Conservation (phyloP, 805 yeast genomes). For the Yarrowia sp. region DNA sequence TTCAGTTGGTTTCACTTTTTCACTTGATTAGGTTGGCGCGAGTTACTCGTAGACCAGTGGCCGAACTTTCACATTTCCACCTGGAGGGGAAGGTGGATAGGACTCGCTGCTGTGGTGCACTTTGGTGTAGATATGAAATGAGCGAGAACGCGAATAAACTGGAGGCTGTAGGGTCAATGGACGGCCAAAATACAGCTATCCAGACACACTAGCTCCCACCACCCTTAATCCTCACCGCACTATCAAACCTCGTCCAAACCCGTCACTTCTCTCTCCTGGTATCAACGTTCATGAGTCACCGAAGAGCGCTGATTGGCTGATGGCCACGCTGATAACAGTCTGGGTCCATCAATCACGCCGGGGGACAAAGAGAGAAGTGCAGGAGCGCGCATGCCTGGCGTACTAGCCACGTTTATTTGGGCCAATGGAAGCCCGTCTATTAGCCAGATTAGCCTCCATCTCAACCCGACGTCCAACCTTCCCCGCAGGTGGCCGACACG, state of each 20-base stretch:
- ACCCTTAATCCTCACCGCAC: too few species aligned
- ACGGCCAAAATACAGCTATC: too few species aligned
- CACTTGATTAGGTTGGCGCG: slow-evolving; percentile 24
- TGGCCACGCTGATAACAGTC: slow-evolving; percentile 26
- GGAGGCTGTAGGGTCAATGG: too few species aligned
- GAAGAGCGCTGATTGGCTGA: slow-evolving; percentile 8
- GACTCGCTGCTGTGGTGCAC: slow-evolving; percentile 28
- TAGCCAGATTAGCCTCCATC: slow-evolving; percentile 21
- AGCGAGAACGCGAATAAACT: not conserved
- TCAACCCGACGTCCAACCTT: slow-evolving; percentile 27
- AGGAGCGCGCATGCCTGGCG: slow-evolving; percentile 14
- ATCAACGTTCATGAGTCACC: slow-evolving; percentile 37
- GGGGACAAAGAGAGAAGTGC: slow-evolving; percentile 5
- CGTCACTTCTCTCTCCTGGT: slow-evolving; percentile 1
- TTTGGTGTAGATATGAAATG: slow-evolving; percentile 2
- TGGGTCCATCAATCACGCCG: slow-evolving; percentile 26
- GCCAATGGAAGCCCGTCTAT: slow-evolving; percentile 32
- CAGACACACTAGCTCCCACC: too few species aligned
- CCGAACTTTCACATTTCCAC: slow-evolving; percentile 36
- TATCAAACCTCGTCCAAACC: not conserved
- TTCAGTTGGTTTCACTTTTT: not conserved
- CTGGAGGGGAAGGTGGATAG: slow-evolving; percentile 26
- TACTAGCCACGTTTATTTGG: slow-evolving; percentile 36
- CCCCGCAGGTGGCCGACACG: slow-evolving; percentile 36
- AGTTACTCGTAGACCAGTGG: not conserved